Base-by-base conservation (phyloP, 352 stramenopile genomes). In the Peronospora destructor region DNA sequence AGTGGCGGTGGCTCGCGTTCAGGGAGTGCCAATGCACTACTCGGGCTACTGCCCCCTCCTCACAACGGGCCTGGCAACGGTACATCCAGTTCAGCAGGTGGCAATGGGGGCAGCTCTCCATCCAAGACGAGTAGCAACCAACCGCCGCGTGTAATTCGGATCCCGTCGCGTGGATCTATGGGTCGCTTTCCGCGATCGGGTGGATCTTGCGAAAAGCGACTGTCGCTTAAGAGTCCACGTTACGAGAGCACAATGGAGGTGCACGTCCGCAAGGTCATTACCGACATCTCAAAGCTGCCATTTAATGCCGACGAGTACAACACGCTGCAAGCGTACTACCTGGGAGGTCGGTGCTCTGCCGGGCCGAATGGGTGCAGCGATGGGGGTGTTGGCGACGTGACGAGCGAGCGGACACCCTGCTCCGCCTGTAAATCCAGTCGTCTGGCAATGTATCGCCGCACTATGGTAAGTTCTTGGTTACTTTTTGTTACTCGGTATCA, bases 191-290 rank as follows among this genome's bases (percentile, higher is more conserved):
- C 71, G n/a, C 46, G 60, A 14, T 64, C 60, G 2, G 39, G 49
- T 45, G 53, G 54, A 29, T 60, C 66, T 7, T 56, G 55, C 2
- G 68, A 85, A 38, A 76, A 72, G n/a, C 54, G 68, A 8, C 46
- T 87, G 42, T 66, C 76, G 23, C 58, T 86, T 34, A 86, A 85
- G 53, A 85, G 73, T 38, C 76, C 76, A 41, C 72, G 74, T 7
- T 88, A 79, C 51, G 74, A 88, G 41, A 83, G 56, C 38, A 84
- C 73, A 6, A 86, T 88, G 74, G 72, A 85, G 52, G 61, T 80
- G 23, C 72, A 87, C 19, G 74, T 84, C 25, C 70, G 71, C 44
- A 83, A 86, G 40, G 73, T 88, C 29, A 61, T 88, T 39, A 60
- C 56, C 1, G 76, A 84, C 36, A 84, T 88, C 14, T 62, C 68